Percentiles rank a stretch among this genome's conserved stretches.
Evolutionary conservation across 2,329 filamentous ascomycete species (phyloP).

Genomic region (Xylariaceae sp.): DNA sequence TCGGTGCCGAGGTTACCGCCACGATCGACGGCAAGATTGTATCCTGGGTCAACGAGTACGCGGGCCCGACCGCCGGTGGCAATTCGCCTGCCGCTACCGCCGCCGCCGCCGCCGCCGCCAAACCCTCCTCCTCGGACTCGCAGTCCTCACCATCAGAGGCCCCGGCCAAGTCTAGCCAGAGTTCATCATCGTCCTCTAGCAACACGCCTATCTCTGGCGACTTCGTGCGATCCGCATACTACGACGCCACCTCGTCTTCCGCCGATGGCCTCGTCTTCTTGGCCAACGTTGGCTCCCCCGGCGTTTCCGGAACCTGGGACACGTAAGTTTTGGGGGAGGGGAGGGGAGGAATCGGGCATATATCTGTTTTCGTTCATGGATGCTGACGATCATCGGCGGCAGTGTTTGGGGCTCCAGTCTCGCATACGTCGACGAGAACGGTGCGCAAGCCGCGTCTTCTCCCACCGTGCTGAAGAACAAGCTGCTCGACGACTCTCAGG

Average conservation of each 20-base stretch:
- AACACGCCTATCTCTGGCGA: constrained; percentile 25
- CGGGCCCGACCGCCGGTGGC: constrained; percentile 32
- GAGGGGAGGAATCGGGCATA: not conserved
- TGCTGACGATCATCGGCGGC: not conserved
- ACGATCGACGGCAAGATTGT: constrained; percentile 53
- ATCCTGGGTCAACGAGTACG: constrained; percentile 54
- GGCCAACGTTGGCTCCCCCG: constrained; percentile 42
- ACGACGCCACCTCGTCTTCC: constrained; percentile 36
- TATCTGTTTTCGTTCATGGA: constrained; percentile 2
- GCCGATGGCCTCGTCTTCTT: constrained; percentile 44
- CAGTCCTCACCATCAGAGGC: not conserved
- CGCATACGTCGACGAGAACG: constrained; percentile 41
- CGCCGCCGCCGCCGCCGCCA: constrained; percentile 8
- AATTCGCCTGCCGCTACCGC: constrained; percentile 17
- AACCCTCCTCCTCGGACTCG: not conserved
- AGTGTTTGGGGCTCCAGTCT: constrained; percentile 43
- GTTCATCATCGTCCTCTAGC: constrained; percentile 5
- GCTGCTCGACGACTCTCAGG: constrained; percentile 38
- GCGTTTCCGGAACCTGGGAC: constrained; percentile 38
- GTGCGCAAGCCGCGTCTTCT: constrained; percentile 34
- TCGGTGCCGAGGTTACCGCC: constrained; percentile 45
- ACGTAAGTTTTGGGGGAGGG: constrained; percentile 32
- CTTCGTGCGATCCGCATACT: constrained; percentile 42
- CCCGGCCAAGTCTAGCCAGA: constrained; percentile 8
- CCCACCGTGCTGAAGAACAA: constrained; percentile 38